Conservation (phyloP, 257 asterid genomes). For the Handroanthus guayacan region DNA sequence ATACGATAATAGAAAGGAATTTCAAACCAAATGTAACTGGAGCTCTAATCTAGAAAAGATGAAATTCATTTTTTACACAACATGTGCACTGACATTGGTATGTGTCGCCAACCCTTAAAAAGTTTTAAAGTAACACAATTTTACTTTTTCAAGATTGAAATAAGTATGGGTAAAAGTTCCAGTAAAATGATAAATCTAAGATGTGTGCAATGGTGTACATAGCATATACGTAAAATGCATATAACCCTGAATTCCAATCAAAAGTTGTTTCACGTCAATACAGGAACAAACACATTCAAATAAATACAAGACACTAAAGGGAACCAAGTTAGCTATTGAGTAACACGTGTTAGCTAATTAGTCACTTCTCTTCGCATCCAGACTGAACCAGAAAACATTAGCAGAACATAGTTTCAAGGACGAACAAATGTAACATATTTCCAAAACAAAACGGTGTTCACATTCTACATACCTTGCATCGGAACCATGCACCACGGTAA, state of each 20-base stretch:
- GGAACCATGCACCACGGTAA: slow-evolving; percentile 70
- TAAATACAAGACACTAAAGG: not conserved
- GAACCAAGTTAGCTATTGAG: slow-evolving; percentile 1
- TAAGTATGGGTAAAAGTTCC: not conserved
- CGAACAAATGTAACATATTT: not conserved
- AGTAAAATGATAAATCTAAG: not conserved
- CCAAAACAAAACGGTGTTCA: not conserved
- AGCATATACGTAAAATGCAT: not conserved
- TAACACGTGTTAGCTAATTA: slow-evolving; percentile 11
- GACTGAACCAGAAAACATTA: slow-evolving; percentile 4
- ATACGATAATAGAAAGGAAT: not conserved
- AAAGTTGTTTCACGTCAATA: not conserved
- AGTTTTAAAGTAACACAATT: not conserved
- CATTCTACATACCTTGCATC: slow-evolving; percentile 45
- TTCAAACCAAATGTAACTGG: slow-evolving; percentile 16
- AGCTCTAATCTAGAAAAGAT: not conserved
- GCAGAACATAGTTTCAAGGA: not conserved
- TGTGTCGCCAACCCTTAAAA: not conserved
- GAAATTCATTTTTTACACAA: slow-evolving; percentile 5
- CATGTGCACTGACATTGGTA: not conserved
- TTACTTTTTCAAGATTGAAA: not conserved
- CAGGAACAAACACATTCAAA: slow-evolving; percentile 1
- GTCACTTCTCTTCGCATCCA: not conserved
- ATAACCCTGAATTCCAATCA: not conserved
- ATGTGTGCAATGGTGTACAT: not conserved